Evolutionary conservation across 805 yeast species (phyloP).

Genomic region (Kuraishia floccosa): DNA sequence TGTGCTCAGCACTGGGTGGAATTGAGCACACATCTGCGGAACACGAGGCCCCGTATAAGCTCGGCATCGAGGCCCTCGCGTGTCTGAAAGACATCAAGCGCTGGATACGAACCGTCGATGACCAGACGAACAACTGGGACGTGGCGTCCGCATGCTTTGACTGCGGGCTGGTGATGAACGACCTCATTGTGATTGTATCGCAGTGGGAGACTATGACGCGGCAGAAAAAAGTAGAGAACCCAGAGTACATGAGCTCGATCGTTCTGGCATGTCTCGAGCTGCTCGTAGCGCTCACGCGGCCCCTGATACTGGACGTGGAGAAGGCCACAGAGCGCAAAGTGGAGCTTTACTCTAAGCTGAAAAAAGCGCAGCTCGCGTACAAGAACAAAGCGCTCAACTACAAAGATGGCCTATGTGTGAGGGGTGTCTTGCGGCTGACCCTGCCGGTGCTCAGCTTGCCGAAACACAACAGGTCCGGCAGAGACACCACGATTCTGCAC

Average conservation of each 20-base stretch:
- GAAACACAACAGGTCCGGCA: slow-evolving; percentile 44
- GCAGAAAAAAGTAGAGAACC: slow-evolving; percentile 16
- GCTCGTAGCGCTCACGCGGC: slow-evolving; percentile 80
- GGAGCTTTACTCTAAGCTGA: slow-evolving; percentile 44
- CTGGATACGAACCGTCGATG: slow-evolving; percentile 84
- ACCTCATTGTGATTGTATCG: slow-evolving; percentile 61
- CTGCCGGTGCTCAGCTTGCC: slow-evolving; percentile 44
- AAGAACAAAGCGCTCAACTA: slow-evolving; percentile 55
- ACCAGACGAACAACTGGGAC: slow-evolving; percentile 52
- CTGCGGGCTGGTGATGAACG: slow-evolving; percentile 60
- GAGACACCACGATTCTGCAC: slow-evolving; percentile 65
- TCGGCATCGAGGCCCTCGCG: slow-evolving; percentile 83
- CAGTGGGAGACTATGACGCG: slow-evolving; percentile 50
- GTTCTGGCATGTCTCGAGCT: slow-evolving; percentile 69
- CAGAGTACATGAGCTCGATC: slow-evolving; percentile 41
- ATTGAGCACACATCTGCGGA: slow-evolving; percentile 48
- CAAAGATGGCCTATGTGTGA: slow-evolving; percentile 49
- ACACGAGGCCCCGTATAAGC: slow-evolving; percentile 40
- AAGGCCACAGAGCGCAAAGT: slow-evolving; percentile 50
- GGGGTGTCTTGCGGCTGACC: slow-evolving; percentile 59
- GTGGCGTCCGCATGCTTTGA: slow-evolving; percentile 87
- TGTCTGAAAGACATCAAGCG: slow-evolving; percentile 80
- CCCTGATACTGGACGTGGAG: slow-evolving; percentile 48
- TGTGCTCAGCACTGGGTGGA: slow-evolving; percentile 89
- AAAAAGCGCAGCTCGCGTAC: slow-evolving; percentile 57